Percentiles rank a stretch among this genome's conserved stretches.
These are phyloP conservation scores for Rhizopus arrhizus DNA, from an alignment of 371 early-diverging fungal genomes.

Conservation along the genomic window DNA sequence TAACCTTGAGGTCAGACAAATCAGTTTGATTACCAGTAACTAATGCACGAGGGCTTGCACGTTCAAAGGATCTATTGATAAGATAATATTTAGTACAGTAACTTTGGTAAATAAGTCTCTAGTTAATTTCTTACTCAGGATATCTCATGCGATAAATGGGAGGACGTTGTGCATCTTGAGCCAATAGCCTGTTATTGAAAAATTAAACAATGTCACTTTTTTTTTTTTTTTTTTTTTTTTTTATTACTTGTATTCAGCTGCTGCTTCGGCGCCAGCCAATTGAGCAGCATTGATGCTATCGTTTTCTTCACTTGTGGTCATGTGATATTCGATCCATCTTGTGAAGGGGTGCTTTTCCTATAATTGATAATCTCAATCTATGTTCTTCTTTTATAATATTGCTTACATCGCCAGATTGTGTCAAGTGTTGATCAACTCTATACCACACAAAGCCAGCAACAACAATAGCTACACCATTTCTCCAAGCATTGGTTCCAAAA, in stretches of 20 bases:
- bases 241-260: slow-evolving; percentile 48
- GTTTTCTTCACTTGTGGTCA: slow-evolving; percentile 41
- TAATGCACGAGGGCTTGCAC: slow-evolving; percentile 47
- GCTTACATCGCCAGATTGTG: slow-evolving; percentile 32
- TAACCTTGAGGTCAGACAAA: slow-evolving; percentile 48
- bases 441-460: slow-evolving; percentile 48
- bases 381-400: not conserved
- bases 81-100: not conserved
- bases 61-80: slow-evolving; percentile 43
- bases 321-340: slow-evolving; percentile 48
- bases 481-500: slow-evolving; percentile 44
- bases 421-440: slow-evolving; percentile 41
- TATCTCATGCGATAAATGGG: slow-evolving; percentile 53
- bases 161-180: slow-evolving; percentile 51
- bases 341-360: slow-evolving; percentile 53
- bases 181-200: slow-evolving; percentile 34
- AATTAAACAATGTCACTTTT: too few species aligned
- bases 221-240: not conserved
- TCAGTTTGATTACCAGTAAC: slow-evolving; percentile 42
- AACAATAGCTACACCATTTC: slow-evolving; percentile 42
- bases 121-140: slow-evolving; percentile 43
- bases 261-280: slow-evolving; percentile 35
- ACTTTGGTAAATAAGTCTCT: not conserved
- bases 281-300: slow-evolving; percentile 32
- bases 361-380: not conserved